phyloP scores from a whole-genome alignment of 2,329 filamentous ascomycete genomes.

The Cytospora piceae region DNA sequence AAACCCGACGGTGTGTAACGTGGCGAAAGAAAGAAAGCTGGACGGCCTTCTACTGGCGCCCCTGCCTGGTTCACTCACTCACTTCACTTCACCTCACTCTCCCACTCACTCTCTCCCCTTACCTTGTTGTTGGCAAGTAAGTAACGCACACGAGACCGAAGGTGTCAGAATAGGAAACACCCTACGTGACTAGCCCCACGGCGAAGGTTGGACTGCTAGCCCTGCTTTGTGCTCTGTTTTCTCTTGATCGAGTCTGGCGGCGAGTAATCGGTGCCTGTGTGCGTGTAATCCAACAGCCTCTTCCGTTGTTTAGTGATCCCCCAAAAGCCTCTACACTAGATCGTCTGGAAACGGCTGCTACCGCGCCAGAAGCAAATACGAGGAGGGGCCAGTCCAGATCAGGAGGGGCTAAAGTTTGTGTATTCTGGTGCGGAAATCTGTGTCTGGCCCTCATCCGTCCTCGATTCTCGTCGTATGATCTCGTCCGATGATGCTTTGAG shows the following conservation, averaged over 20 bases:
- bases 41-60: neutral
- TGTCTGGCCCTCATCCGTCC: neutral
- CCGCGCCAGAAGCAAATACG: slow-evolving; percentile 23
- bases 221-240: slow-evolving; percentile 13
- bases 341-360: slow-evolving; percentile 7
- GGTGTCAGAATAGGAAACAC: neutral
- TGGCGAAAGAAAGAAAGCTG: slow-evolving; percentile 2
- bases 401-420: neutral
- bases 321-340: neutral
- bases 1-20: slow-evolving; percentile 28
- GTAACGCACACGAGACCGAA: neutral
- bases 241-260: slow-evolving; percentile 22
- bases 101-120: no score
- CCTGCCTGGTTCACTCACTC: no score
- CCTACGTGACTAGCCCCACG: slow-evolving; percentile 2
- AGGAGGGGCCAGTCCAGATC: slow-evolving; percentile 6
- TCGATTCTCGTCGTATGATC: neutral
- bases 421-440: neutral
- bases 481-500: neutral
- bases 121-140: neutral
- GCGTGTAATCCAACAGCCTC: neutral
- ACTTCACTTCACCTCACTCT: no score
- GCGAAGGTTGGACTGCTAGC: neutral
- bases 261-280: slow-evolving; percentile 22
- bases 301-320: slow-evolving; percentile 2